phyloP scores from a whole-genome alignment of 2,329 filamentous ascomycete genomes.

The Ambrosiella beaveri region DNA sequence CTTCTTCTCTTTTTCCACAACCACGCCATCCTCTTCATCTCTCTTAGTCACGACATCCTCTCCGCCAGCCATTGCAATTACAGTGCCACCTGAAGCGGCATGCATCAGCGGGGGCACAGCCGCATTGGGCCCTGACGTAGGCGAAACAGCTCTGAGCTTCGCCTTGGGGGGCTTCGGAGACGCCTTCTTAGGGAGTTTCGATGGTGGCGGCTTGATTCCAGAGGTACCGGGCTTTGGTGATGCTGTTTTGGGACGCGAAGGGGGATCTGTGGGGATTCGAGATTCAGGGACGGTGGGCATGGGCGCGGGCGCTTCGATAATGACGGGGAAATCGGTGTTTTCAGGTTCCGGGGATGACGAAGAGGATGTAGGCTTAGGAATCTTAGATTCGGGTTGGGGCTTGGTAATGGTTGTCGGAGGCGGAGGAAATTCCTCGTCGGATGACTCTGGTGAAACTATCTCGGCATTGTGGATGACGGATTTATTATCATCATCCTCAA shows the following conservation, averaged over 20 bases:
- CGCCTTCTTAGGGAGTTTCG: slow-evolving; percentile 11
- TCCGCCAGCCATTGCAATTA: background rate
- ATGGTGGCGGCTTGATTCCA: slow-evolving; percentile 5
- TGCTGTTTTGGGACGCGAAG: slow-evolving; percentile 2
- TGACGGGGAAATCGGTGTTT: background rate
- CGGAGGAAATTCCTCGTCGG: slow-evolving; percentile 26
- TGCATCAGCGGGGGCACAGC: background rate
- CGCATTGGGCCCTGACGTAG: slow-evolving; percentile 6
- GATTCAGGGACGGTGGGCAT: background rate
- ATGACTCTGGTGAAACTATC: slow-evolving; percentile 21
- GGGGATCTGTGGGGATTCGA: background rate
- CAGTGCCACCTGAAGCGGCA: background rate
- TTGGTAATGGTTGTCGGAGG: background rate
- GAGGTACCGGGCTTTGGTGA: slow-evolving; percentile 7
- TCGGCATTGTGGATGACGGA: slow-evolving; percentile 3
- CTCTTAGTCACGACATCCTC: background rate
- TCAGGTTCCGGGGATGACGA: background rate
- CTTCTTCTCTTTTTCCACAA: background rate
- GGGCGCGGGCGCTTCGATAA: slow-evolving; percentile 2
- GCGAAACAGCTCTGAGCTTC: slow-evolving; percentile 3
- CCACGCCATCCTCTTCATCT: background rate
- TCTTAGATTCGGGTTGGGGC: background rate
- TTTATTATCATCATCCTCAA: slow-evolving; percentile 16
- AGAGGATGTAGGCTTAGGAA: background rate
- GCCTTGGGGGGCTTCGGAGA: slow-evolving; percentile 6